Evolutionary conservation across 1,284 basidiomycete genomes (phyloP).

Genomic region (Mycosarcoma mackinlayi): DNA sequence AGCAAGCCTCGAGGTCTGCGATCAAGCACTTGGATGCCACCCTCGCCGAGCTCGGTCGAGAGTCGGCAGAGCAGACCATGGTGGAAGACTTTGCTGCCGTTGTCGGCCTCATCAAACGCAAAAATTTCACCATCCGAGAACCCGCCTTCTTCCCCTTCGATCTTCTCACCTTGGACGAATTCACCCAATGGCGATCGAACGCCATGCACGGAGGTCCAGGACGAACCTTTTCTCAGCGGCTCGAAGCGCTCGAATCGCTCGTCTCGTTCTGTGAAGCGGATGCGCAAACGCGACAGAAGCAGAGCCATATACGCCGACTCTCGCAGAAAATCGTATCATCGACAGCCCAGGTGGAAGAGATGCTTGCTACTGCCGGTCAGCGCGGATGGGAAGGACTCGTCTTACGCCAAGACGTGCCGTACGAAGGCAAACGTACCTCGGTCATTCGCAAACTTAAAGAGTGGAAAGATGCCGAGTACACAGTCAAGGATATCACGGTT

Average conservation of each 20-base stretch:
- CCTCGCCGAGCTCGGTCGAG: background rate
- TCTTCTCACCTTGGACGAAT: constrained; percentile 49
- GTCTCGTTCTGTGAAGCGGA: constrained; percentile 22
- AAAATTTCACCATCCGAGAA: constrained; percentile 26
- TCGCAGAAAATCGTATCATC: constrained; percentile 30
- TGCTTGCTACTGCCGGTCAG: constrained; percentile 25
- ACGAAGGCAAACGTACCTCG: constrained; percentile 52
- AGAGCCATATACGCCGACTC: constrained; percentile 31
- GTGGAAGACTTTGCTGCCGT: constrained; percentile 55
- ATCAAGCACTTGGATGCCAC: constrained; percentile 20
- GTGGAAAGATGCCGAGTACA: constrained; percentile 58
- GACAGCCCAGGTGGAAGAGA: constrained; percentile 12
- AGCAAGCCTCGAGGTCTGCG: constrained; percentile 33
- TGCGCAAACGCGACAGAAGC: constrained; percentile 4
- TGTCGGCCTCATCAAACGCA: constrained; percentile 37
- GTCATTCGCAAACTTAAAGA: constrained; percentile 53
- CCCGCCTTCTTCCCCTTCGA: constrained; percentile 56
- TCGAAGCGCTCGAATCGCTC: constrained; percentile 19
- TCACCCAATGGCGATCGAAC: constrained; percentile 34
- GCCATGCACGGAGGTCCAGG: background rate
- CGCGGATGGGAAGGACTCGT: constrained; percentile 57
- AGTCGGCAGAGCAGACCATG: constrained; percentile 13
- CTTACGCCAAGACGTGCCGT: constrained; percentile 41
- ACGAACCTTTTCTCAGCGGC: constrained; percentile 37
- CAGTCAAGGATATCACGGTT: constrained; percentile 32